Evolutionary conservation across 225 moss, liverwort and hornwort species (phyloP), one percentile per base, ranked within the genome.

Genomic region (Polytrichum formosum): DNA sequence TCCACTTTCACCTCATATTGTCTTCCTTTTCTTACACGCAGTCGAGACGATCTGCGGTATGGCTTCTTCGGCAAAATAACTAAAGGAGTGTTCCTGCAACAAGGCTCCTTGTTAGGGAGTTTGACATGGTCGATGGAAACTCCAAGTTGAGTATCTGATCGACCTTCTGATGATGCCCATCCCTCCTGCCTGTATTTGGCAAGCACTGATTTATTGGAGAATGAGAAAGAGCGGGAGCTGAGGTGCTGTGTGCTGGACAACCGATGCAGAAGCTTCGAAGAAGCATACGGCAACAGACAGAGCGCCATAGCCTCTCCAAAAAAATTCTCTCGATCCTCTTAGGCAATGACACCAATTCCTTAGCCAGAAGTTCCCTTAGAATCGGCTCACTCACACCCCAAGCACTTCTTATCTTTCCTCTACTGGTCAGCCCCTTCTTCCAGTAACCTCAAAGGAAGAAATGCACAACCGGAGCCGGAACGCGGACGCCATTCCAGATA

Each of bases 251-350:
- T 54, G 63, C 53, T 22, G 54, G 65, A 64, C 60, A 83, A 77
- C 56, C 74, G 82, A 28, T 75, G 72, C 64, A 79, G 72, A 23
- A 70, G 67, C 65, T 86, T 76, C 64, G 72, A 64, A 53, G 75
- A 73, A 73, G 73, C 55, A 53, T 78, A 83, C 53, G 74, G 82
- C 80, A 82, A 80, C 80, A 86, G 61, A 53, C 72, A 78, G 31
- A 86, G 77, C 77, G 82, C 86, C 86, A 86, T 86, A 73, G 70
- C 76, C 54, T 55, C 61, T 23, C 28, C 26, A 56, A 56, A 58
- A n/a, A 58, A 58, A 6, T 58, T 58, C 7, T 20, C n/a, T 21
- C n/a, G 46, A 16, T 46, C 13, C 46, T 46, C 46, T 13, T 13
- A 46, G 46, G 4, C 46, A 46, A 46, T 46, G 46, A 46, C 46